Evolutionary conservation across 2,329 filamentous ascomycete species (phyloP).

Genomic region (Aspergillus persii): DNA sequence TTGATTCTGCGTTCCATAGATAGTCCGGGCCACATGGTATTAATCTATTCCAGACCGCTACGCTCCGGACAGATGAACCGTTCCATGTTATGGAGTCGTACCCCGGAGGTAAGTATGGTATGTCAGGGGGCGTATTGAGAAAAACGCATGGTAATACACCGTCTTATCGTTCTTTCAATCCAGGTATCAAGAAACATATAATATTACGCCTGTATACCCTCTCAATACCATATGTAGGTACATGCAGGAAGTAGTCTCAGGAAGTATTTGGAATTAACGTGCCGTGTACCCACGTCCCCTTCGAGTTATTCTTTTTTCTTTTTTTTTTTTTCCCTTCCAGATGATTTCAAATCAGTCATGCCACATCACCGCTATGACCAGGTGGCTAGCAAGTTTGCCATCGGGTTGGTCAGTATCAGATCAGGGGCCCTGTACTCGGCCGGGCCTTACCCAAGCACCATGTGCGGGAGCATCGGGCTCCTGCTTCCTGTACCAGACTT

Average conservation of each 20-base stretch:
- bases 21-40: background rate
- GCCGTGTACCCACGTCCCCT: slow-evolving; percentile 1
- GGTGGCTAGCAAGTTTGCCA: background rate
- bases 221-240: background rate
- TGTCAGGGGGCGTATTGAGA: background rate
- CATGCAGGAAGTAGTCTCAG: background rate
- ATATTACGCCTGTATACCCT: background rate
- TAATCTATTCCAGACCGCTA: background rate
- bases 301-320: no score
- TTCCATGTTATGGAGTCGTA: background rate
- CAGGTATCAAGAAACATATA: background rate
- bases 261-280: slow-evolving; percentile 9
- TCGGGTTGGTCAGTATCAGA: background rate
- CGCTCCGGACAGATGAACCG: background rate
- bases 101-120: background rate
- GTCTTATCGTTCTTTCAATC: no score
- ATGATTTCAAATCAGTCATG: slow-evolving; percentile 11
- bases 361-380: slow-evolving; percentile 5
- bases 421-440: background rate
- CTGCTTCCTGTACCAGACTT: background rate
- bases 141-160: background rate
- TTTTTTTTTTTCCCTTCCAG: background rate
- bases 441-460: background rate
- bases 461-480: background rate
- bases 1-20: background rate